phyloP scores from a whole-genome alignment of 2,329 filamentous ascomycete species.

The Calonectria henricotiae region DNA sequence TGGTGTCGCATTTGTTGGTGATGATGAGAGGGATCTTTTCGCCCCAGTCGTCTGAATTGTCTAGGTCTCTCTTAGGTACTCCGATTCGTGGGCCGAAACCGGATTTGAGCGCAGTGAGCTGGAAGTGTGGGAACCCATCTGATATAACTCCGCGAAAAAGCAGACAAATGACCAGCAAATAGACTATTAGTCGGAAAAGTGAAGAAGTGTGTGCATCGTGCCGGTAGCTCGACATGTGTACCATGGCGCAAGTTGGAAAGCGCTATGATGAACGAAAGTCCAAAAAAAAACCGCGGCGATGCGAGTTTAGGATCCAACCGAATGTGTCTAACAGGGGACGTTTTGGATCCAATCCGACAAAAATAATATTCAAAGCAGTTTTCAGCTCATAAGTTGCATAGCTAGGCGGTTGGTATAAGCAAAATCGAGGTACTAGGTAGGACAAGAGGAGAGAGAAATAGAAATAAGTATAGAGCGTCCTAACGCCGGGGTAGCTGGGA shows the following conservation, averaged over 20 bases:
- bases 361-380: slow-evolving; percentile 21
- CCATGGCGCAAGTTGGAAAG: slow-evolving; percentile 39
- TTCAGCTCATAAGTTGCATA: slow-evolving; percentile 18
- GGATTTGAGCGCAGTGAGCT: slow-evolving; percentile 52
- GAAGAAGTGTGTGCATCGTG: slow-evolving; percentile 42
- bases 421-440: not conserved
- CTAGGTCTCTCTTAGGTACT: slow-evolving; percentile 42
- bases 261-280: too few relatives aligned
- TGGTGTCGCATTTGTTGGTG: slow-evolving; percentile 80
- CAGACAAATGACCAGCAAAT: slow-evolving; percentile 46
- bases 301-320: slow-evolving; percentile 14
- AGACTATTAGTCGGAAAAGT: slow-evolving; percentile 42
- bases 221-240: slow-evolving; percentile 36
- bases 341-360: slow-evolving; percentile 27
- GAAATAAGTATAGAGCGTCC: slow-evolving; percentile 2
- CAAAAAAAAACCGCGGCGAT: not conserved
- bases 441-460: too few relatives aligned
- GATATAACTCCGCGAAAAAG: slow-evolving; percentile 42
- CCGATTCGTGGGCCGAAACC: slow-evolving; percentile 50
- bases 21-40: slow-evolving; percentile 75
- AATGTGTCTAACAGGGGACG: not conserved
- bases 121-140: slow-evolving; percentile 36
- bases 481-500: not conserved
- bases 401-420: not conserved
- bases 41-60: slow-evolving; percentile 53